Base-by-base conservation (phyloP, 306 rosid species). In the Cucurbita argyrosperma region DNA sequence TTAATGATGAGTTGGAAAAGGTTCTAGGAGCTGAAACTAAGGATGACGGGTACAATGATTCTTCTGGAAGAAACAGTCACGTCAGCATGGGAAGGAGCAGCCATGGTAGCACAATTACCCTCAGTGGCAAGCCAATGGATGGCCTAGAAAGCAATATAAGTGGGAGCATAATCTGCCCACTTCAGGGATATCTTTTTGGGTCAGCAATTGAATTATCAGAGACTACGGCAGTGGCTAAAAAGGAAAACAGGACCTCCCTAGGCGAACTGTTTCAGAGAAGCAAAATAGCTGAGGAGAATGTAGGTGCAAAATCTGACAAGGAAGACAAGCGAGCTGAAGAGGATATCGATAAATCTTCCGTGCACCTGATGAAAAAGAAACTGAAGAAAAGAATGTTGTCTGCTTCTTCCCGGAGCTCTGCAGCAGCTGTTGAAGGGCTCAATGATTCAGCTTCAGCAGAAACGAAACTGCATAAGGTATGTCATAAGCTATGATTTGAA, bases 1-100 rank as follows among this genome's bases (percentile, higher is more conserved):
- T 91, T 74, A 89, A 91, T 60, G 90, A 90, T 52, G 97, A 94
- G 88, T 73, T 94, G 59, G 99, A 91, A 83, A 94, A 91, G 77
- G 96, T 89, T 55, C 82, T 91, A 9, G 89, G 72, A 39, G 96
- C 94, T 71, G 97, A 90, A 77, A 82, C 87, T 59, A 90, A 87
- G 67, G 97, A 88, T 49, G 96, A 88, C 18, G 82, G 76, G 5
- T 84, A 88, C 81, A 80, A 77, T 54, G 90, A 83, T n/a, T 91
- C 97, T 9, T 94, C 97, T 4, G 86, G 95, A 18, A 86, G 98
- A 68, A 90, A 85, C 70, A 89, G 96, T 84, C 89, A 88, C 42
- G 97, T 88, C 7, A 94, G 99, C 84, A 81, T 83, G 30, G 99
- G 97, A 53, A 80, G 97, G 79, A 90, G 86, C 42, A 90, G 98